A percentile compares a stretch with the other conserved stretches of the same genome.
These are phyloP conservation scores for Chernovozyma aurita DNA, from an alignment of 1,139 yeast genomes.

Conservation along the genomic window DNA sequence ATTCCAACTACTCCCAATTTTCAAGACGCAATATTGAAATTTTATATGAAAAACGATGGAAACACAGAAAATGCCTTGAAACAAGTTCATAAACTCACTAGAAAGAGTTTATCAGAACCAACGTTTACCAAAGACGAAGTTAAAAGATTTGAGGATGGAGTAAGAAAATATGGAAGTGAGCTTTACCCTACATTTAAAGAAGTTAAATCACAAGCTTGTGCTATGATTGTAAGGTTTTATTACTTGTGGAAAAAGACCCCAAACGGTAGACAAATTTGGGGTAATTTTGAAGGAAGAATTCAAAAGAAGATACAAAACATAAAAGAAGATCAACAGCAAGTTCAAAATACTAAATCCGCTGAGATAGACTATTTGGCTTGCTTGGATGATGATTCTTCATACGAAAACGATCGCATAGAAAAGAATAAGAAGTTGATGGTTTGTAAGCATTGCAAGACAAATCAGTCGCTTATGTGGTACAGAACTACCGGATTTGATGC, in stretches of 20 bases:
- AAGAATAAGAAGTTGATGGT: constrained; percentile 31
- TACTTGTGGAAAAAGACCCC: constrained; percentile 89
- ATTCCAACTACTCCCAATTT: constrained; percentile 63
- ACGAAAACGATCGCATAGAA: constrained; percentile 47
- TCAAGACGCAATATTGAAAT: constrained; percentile 62
- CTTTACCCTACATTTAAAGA: constrained; percentile 65
- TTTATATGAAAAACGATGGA: constrained; percentile 49
- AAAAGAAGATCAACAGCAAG: constrained; percentile 23
- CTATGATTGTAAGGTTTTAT: constrained; percentile 80
- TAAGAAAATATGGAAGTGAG: constrained; percentile 72
- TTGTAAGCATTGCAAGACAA: constrained; percentile 66
- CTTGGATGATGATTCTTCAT: constrained; percentile 67
- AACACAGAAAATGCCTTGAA: constrained; percentile 44
- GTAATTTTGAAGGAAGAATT: constrained; percentile 68
- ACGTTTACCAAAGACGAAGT: constrained; percentile 63
- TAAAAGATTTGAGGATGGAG: constrained; percentile 69
- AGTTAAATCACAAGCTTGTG: constrained; percentile 65
- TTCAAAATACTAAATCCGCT: constrained; percentile 7
- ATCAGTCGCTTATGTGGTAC: constrained; percentile 59
- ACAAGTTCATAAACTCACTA: constrained; percentile 40
- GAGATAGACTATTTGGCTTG: constrained; percentile 47
- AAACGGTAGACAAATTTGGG: constrained; percentile 77
- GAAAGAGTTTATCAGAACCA: constrained; percentile 68
- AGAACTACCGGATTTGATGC: constrained; percentile 62
- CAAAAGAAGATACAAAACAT: constrained; percentile 46